A percentile compares a stretch with the other conserved stretches of the same genome.
These are phyloP conservation scores for Biscutella laevigata DNA, from an alignment of 441 rosid species.

Conservation along the genomic window DNA sequence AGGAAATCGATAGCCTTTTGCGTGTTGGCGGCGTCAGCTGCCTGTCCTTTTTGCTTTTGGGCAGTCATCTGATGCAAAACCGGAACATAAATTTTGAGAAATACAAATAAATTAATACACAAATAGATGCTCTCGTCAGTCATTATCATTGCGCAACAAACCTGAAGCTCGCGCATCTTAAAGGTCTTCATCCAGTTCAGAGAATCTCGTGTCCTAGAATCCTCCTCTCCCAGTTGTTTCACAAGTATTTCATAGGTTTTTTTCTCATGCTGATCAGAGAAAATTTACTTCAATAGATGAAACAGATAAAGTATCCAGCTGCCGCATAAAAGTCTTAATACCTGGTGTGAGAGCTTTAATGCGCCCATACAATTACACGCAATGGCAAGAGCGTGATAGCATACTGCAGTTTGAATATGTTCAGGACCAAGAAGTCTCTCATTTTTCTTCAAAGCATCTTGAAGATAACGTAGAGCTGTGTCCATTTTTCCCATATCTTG, in stretches of 20 bases:
- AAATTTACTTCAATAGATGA: not conserved
- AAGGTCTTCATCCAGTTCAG: slow-evolving; percentile 93
- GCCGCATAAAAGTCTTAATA: slow-evolving; percentile 18
- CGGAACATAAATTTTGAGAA: slow-evolving; percentile 9
- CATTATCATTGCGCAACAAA: slow-evolving; percentile 5
- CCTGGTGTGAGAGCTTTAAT: slow-evolving; percentile 98
- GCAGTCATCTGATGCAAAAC: slow-evolving; percentile 52
- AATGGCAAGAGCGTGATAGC: slow-evolving; percentile 99
- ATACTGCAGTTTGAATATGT: slow-evolving; percentile 97
- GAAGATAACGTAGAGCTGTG: slow-evolving; percentile 95
- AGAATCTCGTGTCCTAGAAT: slow-evolving; percentile 92
- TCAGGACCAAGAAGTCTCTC: slow-evolving; percentile 93
- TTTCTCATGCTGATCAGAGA: slow-evolving; percentile 75
- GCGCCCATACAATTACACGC: slow-evolving; percentile 98
- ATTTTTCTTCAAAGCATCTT: slow-evolving; percentile 95
- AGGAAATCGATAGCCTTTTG: slow-evolving; percentile 87
- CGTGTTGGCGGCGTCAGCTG: slow-evolving; percentile 63
- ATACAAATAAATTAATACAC: not conserved
- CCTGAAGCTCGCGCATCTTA: slow-evolving; percentile 95
- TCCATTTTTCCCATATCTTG: slow-evolving; percentile 97
- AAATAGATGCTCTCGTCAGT: not conserved
- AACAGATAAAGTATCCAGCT: not conserved
- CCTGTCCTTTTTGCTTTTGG: slow-evolving; percentile 96
- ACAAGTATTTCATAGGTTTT: slow-evolving; percentile 95
- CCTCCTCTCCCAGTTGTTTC: slow-evolving; percentile 95